A percentile compares a stretch with the other conserved stretches of the same genome.
phyloP scores from a whole-genome alignment of 1,284 basidiomycete genomes.

The Agaricales sp. region DNA sequence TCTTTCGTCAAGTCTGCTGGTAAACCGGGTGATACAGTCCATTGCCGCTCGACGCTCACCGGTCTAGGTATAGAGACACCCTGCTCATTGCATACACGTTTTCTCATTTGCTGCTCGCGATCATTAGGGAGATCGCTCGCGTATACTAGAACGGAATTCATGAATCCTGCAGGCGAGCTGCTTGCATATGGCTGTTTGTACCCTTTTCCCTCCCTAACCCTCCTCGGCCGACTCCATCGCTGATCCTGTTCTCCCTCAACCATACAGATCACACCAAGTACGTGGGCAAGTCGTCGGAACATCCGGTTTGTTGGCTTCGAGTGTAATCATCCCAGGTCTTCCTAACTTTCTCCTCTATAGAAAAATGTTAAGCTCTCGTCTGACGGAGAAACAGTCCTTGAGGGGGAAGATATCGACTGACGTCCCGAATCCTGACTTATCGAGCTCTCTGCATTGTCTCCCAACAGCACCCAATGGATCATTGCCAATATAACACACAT shows the following conservation, averaged over 20 bases:
- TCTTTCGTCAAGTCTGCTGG: slow-evolving; percentile 74
- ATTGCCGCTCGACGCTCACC: slow-evolving; percentile 50
- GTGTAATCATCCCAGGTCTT: too few relatives aligned
- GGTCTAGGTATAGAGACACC: slow-evolving; percentile 42
- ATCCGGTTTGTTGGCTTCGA: slow-evolving; percentile 47
- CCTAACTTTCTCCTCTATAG: too few relatives aligned
- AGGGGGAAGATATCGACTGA: slow-evolving; percentile 50
- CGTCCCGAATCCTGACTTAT: slow-evolving; percentile 17
- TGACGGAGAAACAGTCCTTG: slow-evolving; percentile 62
- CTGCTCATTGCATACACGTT: neutral
- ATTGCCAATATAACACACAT: too few relatives aligned
- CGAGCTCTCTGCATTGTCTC: neutral
- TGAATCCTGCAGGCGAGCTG: slow-evolving; percentile 57
- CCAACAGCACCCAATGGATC: too few relatives aligned
- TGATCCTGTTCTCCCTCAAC: too few relatives aligned
- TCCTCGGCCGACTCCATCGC: too few relatives aligned
- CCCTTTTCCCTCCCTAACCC: neutral
- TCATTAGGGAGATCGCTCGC: slow-evolving; percentile 72
- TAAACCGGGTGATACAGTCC: slow-evolving; percentile 49
- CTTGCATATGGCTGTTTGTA: slow-evolving; percentile 74
- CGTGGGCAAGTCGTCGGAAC: slow-evolving; percentile 62
- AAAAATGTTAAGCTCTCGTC: slow-evolving; percentile 76
- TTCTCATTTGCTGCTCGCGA: slow-evolving; percentile 2
- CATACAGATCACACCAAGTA: slow-evolving; percentile 84
- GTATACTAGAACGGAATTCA: slow-evolving; percentile 74